These are phyloP conservation scores for Leersia perrieri DNA, from an alignment of 176 grass and related monocot species.

Conservation along the genomic window DNA sequence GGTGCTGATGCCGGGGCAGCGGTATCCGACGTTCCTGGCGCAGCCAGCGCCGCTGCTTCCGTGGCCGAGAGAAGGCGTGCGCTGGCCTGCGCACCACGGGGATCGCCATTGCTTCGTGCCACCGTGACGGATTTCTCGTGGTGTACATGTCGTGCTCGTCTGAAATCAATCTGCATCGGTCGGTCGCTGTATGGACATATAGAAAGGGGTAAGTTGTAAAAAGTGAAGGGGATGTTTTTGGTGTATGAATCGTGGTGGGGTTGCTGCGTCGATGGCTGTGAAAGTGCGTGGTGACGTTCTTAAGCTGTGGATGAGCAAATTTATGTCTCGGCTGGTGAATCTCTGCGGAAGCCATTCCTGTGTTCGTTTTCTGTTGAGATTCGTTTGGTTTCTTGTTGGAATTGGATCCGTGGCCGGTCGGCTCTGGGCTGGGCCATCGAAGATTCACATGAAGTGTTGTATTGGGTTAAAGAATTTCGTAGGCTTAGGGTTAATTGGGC, in stretches of 20 bases:
- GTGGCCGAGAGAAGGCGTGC: constrained; percentile 67
- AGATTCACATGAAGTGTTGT: not conserved
- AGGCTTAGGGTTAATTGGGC: not conserved
- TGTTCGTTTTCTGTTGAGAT: not conserved
- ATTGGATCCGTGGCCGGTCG: not conserved
- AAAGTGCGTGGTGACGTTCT: not conserved
- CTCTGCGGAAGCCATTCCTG: not conserved
- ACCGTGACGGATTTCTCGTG: constrained; percentile 4
- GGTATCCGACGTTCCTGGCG: constrained; percentile 85
- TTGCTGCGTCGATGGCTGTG: not conserved
- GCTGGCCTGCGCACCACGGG: constrained; percentile 57
- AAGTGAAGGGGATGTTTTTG: not conserved
- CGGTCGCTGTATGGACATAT: not conserved
- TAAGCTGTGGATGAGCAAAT: not conserved
- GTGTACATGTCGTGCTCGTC: not conserved
- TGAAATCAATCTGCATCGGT: too few relatives aligned
- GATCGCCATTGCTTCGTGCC: constrained; percentile 7
- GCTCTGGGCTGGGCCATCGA: not conserved
- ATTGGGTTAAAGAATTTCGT: not conserved
- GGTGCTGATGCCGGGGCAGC: constrained; percentile 93
- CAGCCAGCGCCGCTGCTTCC: constrained; percentile 81
- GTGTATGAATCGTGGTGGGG: not conserved
- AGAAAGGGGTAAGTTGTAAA: not conserved
- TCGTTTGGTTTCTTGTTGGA: not conserved
- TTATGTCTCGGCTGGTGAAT: not conserved